Evolutionary conservation across 345 rosid species (phyloP), one percentile per base, ranked within the genome.

Genomic region (Gynandropsis gynandra): DNA sequence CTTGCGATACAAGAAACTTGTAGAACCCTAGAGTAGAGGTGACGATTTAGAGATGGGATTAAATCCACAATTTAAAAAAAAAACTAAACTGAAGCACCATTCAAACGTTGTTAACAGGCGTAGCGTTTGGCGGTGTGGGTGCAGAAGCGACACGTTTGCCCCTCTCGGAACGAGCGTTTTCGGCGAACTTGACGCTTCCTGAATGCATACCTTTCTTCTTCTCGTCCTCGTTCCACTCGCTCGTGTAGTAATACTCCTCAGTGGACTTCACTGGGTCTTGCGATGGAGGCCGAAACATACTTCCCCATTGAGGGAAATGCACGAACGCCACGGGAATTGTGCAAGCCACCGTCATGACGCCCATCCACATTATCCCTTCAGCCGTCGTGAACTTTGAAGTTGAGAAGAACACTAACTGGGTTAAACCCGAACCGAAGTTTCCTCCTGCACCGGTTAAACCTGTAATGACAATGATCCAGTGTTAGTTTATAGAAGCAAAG

Each of bases 261-360:
- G 79, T 74, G 1, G 74, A 72, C 49, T 75, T 85, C 0, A 41
- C 57, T 1, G 32, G 61, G 52, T 80, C 73, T 36, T 40, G 77
- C 0, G 97, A 77, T 0, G 87, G 61, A 6, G 83, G 66, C 10
- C 64, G 39, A 69, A 85, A 79, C 89, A 88, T 82, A 33, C 97
- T 54, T 1, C 95, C 95, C 89, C 92, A 85, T 19, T 88, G 89
- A 0, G 95, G 97, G 71, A 79, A 88, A 62, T 88, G 79, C 8
- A 88, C 80, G 14, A 79, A 35, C 0, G 80, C 44, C 14, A 77
- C 85, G 0, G 92, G 95, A 16, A 85, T 63, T 0, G 95, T 82
- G 58, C 95, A 82, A 0, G 70, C 68, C 9, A 80, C 62, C 33
- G 79, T 82, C 97, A 82, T 85, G 12, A 79, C 75, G 1, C 89